A percentile compares a stretch with the other conserved stretches of the same genome.
Evolutionary conservation across 2,329 filamentous ascomycete genomes (phyloP).

Genomic region (Macrophomina tecta): DNA sequence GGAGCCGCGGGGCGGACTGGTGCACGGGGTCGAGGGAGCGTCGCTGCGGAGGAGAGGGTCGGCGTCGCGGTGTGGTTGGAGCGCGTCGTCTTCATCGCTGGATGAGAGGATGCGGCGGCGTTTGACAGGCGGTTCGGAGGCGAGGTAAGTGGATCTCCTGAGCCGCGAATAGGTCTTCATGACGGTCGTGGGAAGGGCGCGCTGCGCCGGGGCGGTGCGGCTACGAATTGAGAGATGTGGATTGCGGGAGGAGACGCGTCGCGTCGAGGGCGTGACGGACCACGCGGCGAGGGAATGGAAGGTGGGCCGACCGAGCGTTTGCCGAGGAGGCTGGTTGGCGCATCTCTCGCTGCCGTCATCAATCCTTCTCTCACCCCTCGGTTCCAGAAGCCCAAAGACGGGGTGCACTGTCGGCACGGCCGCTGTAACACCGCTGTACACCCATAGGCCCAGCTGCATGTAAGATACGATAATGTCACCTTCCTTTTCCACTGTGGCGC

Average conservation of each 20-base stretch:
- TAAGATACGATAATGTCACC: too few relatives aligned
- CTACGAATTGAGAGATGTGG: slow-evolving; percentile 26
- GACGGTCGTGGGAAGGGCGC: slow-evolving; percentile 15
- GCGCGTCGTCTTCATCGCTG: background rate
- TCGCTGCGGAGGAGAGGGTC: background rate
- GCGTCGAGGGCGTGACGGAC: slow-evolving; percentile 29
- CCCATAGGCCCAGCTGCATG: too few relatives aligned
- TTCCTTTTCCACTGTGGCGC: too few relatives aligned
- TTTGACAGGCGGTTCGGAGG: slow-evolving; percentile 44
- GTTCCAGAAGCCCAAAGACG: background rate
- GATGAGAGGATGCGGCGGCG: slow-evolving; percentile 40
- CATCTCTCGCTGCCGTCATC: background rate
- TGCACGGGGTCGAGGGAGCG: slow-evolving; percentile 30
- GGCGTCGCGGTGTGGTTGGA: background rate
- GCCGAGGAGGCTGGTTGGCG: background rate
- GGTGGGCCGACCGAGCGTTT: background rate
- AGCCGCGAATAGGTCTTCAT: slow-evolving; percentile 46
- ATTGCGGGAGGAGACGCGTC: slow-evolving; percentile 27
- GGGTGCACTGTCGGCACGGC: background rate
- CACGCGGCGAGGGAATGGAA: slow-evolving; percentile 28
- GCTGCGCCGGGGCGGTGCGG: background rate
- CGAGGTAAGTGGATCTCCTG: slow-evolving; percentile 37
- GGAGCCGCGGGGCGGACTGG: slow-evolving; percentile 35
- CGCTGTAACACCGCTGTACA: background rate
- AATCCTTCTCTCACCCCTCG: background rate